Base-by-base conservation (phyloP, 2,329 filamentous ascomycete genomes). In the Epicoccum nigrum region DNA sequence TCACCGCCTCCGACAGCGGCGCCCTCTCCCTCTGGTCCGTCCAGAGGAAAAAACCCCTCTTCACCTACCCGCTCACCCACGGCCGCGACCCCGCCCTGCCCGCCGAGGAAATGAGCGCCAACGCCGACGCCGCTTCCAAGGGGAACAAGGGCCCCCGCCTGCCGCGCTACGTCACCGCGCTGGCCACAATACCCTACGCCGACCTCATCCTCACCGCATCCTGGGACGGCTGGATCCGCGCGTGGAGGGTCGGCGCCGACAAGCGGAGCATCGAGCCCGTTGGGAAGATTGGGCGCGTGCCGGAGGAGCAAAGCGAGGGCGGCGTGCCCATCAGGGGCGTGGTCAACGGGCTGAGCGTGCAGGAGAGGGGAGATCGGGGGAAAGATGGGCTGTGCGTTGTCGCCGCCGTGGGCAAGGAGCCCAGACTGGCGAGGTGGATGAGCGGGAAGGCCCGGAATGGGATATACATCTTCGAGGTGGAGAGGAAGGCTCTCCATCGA, bases 1-100 rank as follows among this genome's bases (percentile, higher is more conserved):
- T 99, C 55, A 99, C 94, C 0, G 94, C 93, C 17, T 90, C 89
- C 51, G 93, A 99, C 75, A 96, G 94, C 63, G 94, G 94, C 45
- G 84, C 87, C 5, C 79, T 99, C 43, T 87, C 86, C 1, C 82
- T 97, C 11, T 97, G 93, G 93, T 91, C 86, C 54, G 81, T 92
- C 17, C 84, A 92, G 70, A 96, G 96, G 79, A 99, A 99, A 82
- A 97, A 97, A 75, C 88, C 94, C 0, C 80, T 99, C 8, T 89
- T 87, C 74, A 89, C 90, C 3, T 77, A 94, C 35, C 83, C 87
- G 2, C 80, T 90, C 23, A 92, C 93, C 4, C 94, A 99, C 73
- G 94, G 94, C 25, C 77, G 95, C 43, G 92, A 97, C 53, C 84
- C 86, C 3, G 79, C 87, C 2, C 76, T 92, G 43, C 78, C 81